Percentiles rank a stretch among this genome's conserved stretches.
These are phyloP conservation scores for Grigorovia jiainica DNA, from an alignment of 805 yeast species.

Conservation along the genomic window DNA sequence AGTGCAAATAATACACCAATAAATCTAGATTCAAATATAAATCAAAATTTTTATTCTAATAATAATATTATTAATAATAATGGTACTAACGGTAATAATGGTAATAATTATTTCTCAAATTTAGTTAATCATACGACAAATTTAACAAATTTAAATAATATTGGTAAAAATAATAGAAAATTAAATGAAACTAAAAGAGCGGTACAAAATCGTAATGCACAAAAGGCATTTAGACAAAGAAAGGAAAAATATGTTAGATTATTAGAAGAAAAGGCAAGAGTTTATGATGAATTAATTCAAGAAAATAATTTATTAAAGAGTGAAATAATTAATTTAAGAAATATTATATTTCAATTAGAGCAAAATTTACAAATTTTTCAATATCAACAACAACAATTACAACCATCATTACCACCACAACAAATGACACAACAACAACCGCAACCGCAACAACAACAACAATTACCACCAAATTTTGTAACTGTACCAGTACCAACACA, in stretches of 20 bases:
- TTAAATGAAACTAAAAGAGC: conserved; percentile 63
- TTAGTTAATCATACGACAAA: not conserved
- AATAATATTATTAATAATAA: not conserved
- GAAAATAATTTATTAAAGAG: conserved; percentile 22
- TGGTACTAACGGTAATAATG: not conserved
- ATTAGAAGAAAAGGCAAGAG: conserved; percentile 59
- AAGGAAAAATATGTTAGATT: conserved; percentile 74
- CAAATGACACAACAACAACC: not conserved
- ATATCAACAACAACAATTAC: not conserved
- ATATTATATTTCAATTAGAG: conserved; percentile 4
- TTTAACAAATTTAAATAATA: not conserved
- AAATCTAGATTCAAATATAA: not conserved
- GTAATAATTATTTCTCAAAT: not conserved
- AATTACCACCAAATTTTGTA: no score
- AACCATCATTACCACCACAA: not conserved
- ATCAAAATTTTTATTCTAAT: not conserved
- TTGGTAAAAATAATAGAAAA: not conserved
- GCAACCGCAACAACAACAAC: not conserved
- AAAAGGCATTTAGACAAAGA: conserved; percentile 78
- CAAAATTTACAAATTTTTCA: conserved; percentile 2
- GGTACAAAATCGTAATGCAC: conserved; percentile 84
- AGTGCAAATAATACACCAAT: not conserved
- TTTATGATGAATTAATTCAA: conserved; percentile 50
- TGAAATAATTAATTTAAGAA: conserved; percentile 5
- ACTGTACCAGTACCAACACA: not conserved